Evolutionary conservation across 352 stramenopile species (phyloP).

Genomic region (Phytophthora hybrid): DNA sequence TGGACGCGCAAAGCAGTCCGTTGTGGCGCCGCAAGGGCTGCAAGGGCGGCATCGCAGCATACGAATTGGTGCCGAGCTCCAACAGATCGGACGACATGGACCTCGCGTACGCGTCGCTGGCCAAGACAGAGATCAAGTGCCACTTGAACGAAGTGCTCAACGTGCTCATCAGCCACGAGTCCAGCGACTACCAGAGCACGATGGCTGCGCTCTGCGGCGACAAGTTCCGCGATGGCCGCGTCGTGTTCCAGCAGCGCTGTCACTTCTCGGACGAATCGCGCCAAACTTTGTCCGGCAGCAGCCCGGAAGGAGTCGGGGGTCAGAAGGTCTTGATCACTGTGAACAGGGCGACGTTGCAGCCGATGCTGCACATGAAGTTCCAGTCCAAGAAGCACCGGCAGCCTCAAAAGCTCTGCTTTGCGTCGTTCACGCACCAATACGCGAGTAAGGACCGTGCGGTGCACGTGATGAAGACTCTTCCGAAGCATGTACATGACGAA

Average conservation of each 20-base stretch:
- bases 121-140: conserved; percentile 55
- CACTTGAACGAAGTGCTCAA: conserved; percentile 60
- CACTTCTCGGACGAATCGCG: conserved; percentile 41
- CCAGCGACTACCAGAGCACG: conserved; percentile 46
- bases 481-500: conserved; percentile 63
- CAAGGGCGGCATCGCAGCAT: conserved; percentile 50
- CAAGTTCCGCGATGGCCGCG: conserved; percentile 47
- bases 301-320: conserved; percentile 6
- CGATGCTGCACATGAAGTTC: conserved; percentile 36
- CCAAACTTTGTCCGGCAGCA: conserved; percentile 28
- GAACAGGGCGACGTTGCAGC: conserved; percentile 43
- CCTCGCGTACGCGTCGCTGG: conserved; percentile 50
- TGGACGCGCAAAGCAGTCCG: conserved; percentile 26
- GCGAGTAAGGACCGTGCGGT: conserved; percentile 51
- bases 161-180: conserved; percentile 41
- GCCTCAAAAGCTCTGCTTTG: conserved; percentile 54
- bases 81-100: conserved; percentile 47
- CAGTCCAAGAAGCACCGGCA: conserved; percentile 42
- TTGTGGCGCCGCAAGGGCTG: conserved; percentile 44
- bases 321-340: conserved; percentile 45
- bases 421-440: conserved; percentile 58
- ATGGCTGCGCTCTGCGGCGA: conserved; percentile 48
- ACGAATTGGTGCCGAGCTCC: conserved; percentile 42
- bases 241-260: conserved; percentile 52
- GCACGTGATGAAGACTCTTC: conserved; percentile 74